Conservation (phyloP, 352 stramenopile genomes). For the Aphanomyces stellatus region DNA sequence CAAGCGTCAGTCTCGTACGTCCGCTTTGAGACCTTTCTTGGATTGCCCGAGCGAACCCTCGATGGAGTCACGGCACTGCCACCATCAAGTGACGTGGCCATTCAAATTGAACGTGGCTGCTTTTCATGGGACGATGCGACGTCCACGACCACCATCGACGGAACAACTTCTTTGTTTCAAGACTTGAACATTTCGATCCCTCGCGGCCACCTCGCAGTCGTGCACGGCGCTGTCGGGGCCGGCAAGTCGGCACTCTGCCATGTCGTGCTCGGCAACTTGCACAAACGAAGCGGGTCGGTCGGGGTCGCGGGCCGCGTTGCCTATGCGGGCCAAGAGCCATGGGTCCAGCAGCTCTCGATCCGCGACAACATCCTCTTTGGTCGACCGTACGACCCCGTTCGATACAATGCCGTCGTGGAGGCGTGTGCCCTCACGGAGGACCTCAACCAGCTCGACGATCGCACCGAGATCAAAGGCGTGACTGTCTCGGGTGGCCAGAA, state of each 20-base stretch:
- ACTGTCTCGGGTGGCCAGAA: conserved; percentile 17
- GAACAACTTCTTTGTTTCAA: no score
- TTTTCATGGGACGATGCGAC: conserved; percentile 39
- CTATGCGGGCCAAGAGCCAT: conserved; percentile 28
- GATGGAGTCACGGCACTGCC: neutral
- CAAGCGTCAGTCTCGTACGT: neutral
- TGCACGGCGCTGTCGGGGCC: conserved; percentile 35
- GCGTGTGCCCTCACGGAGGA: neutral
- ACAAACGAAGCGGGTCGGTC: conserved; percentile 18
- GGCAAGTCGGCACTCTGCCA: conserved; percentile 85
- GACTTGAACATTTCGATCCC: conserved; percentile 35
- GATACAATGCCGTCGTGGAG: conserved; percentile 24
- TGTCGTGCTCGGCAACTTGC: conserved; percentile 84
- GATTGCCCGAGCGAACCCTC: neutral
- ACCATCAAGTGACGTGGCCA: neutral
- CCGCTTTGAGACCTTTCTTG: conserved; percentile 3
- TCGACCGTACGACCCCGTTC: conserved; percentile 35
- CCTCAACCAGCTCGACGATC: conserved; percentile 3
- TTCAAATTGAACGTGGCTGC: conserved; percentile 48
- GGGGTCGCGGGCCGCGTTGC: neutral
- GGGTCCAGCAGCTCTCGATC: conserved; percentile 42
- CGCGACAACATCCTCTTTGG: conserved; percentile 79
- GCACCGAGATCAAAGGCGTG: conserved; percentile 17
- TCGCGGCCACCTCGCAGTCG: conserved; percentile 37
- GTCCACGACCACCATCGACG: no score